Conservation (phyloP, 2,329 filamentous ascomycete genomes). For the Neopestalotiopsis sp. region DNA sequence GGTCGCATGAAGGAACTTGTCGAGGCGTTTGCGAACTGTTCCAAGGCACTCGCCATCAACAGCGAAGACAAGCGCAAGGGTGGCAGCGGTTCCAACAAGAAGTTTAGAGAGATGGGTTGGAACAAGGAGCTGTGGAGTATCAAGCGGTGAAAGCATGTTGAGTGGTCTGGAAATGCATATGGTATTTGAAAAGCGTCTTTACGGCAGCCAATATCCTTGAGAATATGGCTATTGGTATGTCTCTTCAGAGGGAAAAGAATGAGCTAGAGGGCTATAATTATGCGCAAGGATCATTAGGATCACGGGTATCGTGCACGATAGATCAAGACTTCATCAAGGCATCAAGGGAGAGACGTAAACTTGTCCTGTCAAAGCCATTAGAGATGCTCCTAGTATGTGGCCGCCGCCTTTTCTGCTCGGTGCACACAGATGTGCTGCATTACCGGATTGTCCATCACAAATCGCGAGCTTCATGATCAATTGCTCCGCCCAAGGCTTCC, state of each 20-base stretch:
- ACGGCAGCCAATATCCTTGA: neutral
- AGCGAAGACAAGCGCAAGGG: conserved; percentile 57
- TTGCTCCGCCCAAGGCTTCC: too few species aligned
- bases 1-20: conserved; percentile 77
- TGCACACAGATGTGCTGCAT: neutral
- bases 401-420: too few species aligned
- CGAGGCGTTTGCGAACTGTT: conserved; percentile 76
- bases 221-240: neutral
- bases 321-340: neutral
- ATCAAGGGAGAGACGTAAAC: too few species aligned
- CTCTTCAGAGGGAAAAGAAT: neutral
- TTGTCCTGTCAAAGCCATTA: too few species aligned
- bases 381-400: too few species aligned
- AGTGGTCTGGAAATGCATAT: neutral
- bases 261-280: neutral
- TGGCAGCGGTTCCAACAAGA: conserved; percentile 58
- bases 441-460: neutral
- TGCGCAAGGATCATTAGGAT: neutral
- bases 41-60: conserved; percentile 69
- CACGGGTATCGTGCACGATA: neutral
- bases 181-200: neutral
- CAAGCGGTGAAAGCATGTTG: conserved; percentile 34
- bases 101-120: conserved; percentile 66
- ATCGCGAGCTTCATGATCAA: too few species aligned
- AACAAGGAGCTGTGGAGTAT: conserved; percentile 67